Evolutionary conservation across 2,329 filamentous ascomycete genomes (phyloP).

Genomic region (Beauveria caledonica): DNA sequence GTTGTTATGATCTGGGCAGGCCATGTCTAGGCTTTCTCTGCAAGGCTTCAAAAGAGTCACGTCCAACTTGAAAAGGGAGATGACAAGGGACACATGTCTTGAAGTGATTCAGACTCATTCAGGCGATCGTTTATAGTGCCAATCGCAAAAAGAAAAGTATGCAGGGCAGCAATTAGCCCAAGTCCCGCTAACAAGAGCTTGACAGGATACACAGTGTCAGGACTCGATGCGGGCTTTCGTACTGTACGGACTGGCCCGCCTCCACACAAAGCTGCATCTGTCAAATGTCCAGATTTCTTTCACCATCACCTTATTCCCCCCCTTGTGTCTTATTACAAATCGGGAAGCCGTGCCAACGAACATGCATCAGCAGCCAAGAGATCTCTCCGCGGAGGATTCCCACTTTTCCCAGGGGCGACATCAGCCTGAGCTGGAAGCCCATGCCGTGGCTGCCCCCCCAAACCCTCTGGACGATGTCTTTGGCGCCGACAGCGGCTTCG

Average conservation of each 20-base stretch:
- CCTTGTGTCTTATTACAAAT: slow-evolving; percentile 6
- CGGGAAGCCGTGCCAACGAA: background rate
- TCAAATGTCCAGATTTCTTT: slow-evolving; percentile 3
- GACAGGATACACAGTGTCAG: background rate
- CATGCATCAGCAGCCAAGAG: slow-evolving; percentile 9
- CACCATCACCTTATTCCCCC: background rate
- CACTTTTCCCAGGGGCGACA: slow-evolving; percentile 5
- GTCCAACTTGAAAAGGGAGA: background rate
- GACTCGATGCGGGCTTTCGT: background rate
- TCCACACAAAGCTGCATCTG: slow-evolving; percentile 7
- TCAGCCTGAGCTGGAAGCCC: background rate
- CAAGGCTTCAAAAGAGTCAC: background rate
- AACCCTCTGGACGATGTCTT: slow-evolving; percentile 31
- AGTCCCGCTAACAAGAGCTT: background rate
- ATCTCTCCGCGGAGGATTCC: slow-evolving; percentile 7
- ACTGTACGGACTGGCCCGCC: slow-evolving; percentile 9
- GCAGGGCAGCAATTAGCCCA: slow-evolving; percentile 1
- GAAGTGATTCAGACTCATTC: background rate
- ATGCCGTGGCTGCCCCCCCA: background rate
- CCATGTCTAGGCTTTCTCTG: background rate
- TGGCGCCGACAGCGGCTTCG: slow-evolving; percentile 18
- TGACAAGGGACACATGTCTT: slow-evolving; percentile 9
- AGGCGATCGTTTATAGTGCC: background rate
- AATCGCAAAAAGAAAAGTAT: slow-evolving; percentile 9
- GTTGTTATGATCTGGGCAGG: background rate